These are phyloP conservation scores for Candida suzukii DNA, from an alignment of 805 yeast genomes.

Conservation along the genomic window DNA sequence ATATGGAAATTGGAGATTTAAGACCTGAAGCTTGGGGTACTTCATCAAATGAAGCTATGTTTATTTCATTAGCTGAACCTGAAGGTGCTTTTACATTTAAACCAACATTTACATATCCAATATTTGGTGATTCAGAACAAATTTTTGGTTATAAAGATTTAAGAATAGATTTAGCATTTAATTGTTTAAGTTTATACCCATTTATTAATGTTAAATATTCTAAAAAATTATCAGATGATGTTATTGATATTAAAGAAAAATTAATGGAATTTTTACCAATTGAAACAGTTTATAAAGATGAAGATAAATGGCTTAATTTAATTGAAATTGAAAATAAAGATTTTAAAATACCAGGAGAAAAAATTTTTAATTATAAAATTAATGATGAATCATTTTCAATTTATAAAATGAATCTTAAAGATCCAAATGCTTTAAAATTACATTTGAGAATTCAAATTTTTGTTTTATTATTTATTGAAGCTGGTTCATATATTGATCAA, in stretches of 20 bases:
- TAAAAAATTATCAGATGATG: conserved; percentile 46
- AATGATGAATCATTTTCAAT: conserved; percentile 40
- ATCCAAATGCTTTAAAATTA: conserved; percentile 38
- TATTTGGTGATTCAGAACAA: conserved; percentile 86
- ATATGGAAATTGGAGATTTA: conserved; percentile 1
- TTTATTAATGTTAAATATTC: conserved; percentile 54
- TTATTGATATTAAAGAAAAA: conserved; percentile 51
- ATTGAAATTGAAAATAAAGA: conserved; percentile 36
- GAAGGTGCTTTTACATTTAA: conserved; percentile 56
- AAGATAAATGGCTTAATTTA: conserved; percentile 55
- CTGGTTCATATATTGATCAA: conserved; percentile 81
- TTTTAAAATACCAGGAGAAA: conserved; percentile 24
- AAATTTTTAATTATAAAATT: conserved; percentile 24
- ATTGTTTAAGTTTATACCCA: conserved; percentile 67
- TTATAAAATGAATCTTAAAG: conserved; percentile 40
- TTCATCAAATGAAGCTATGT: conserved; percentile 63
- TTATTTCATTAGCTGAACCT: conserved; percentile 52
- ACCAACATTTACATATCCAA: conserved; percentile 86
- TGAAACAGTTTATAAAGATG: conserved; percentile 54
- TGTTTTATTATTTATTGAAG: conserved; percentile 82
- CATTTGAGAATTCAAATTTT: conserved; percentile 72
- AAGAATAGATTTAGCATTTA: conserved; percentile 62
- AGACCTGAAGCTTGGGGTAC: conserved; percentile 70
- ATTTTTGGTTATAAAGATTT: conserved; percentile 79
- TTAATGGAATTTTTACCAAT: conserved; percentile 54